Percentiles rank a stretch among this genome's conserved stretches.
These are phyloP conservation scores for Cucurbita maxima DNA, from an alignment of 306 rosid species.

Conservation along the genomic window DNA sequence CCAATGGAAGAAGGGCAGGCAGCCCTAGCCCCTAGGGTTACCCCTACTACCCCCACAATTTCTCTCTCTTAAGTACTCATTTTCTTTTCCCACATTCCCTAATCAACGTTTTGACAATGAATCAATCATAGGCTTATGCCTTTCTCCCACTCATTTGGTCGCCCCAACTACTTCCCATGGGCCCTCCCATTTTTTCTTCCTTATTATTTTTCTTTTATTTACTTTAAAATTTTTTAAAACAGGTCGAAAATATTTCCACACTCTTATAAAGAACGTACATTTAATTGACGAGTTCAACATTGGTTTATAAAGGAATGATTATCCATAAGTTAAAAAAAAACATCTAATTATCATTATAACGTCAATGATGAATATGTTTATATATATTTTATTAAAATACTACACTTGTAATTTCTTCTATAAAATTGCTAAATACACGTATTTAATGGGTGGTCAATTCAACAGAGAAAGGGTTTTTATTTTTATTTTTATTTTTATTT, in stretches of 20 bases:
- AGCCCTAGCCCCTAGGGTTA: not conserved
- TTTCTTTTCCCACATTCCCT: slow-evolving; percentile 9
- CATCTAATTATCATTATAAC: not conserved
- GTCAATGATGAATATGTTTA: not conserved
- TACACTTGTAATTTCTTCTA: too few relatives aligned
- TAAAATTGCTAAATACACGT: too few relatives aligned
- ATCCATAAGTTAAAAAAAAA: not conserved
- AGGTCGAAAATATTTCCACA: too few relatives aligned
- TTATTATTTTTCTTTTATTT: too few relatives aligned
- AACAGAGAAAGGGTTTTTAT: not conserved
- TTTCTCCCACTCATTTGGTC: not conserved
- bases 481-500: not conserved
- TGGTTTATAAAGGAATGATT: not conserved
- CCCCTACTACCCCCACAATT: not conserved
- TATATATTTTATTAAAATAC: too few relatives aligned
- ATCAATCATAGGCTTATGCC: slow-evolving; percentile 13
- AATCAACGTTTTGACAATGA: slow-evolving; percentile 19
- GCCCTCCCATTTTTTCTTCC: not conserved
- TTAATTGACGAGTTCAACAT: not conserved
- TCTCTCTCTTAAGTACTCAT: not conserved
- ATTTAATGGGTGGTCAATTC: too few relatives aligned
- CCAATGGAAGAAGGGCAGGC: not conserved
- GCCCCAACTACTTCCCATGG: not conserved
- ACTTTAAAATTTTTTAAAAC: too few relatives aligned
- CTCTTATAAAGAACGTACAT: too few relatives aligned